Conservation (phyloP, 1,284 basidiomycete genomes). For the Tranzscheliella williamsii region DNA sequence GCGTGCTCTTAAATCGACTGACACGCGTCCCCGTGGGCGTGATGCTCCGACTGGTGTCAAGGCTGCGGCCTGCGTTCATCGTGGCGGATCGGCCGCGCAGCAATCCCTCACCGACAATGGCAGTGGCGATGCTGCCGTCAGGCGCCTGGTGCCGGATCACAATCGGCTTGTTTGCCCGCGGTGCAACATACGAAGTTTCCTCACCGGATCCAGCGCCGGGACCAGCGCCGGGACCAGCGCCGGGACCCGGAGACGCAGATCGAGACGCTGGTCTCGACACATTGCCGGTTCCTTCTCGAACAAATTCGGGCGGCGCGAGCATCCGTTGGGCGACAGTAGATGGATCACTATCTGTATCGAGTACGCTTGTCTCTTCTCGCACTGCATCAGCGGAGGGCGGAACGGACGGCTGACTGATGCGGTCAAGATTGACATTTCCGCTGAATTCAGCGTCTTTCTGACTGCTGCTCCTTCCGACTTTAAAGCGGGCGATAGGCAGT, state of each 20-base stretch:
- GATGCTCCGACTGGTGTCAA: conserved; percentile 29
- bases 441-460: conserved; percentile 3
- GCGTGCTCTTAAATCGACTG: conserved; percentile 41
- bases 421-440: neutral
- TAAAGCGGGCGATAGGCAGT: conserved; percentile 32
- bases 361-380: neutral
- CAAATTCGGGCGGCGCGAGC: neutral
- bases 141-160: conserved; percentile 43
- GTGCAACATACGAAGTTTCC: conserved; percentile 9
- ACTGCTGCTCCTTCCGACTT: conserved; percentile 21
- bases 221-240: neutral
- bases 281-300: neutral
- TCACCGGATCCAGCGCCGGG: neutral
- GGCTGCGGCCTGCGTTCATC: conserved; percentile 7
- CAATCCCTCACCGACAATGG: conserved; percentile 43
- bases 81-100: conserved; percentile 35
- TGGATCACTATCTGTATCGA: too few relatives aligned
- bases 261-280: conserved; percentile 28
- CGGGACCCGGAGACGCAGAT: conserved; percentile 23
- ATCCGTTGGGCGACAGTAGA: neutral
- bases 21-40: conserved; percentile 31
- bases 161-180: conserved; percentile 41
- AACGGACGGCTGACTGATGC: neutral
- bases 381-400: neutral
- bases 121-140: conserved; percentile 33